These are phyloP conservation scores for Scheffersomyces titani DNA, from an alignment of 1,139 yeast genomes.

Conservation along the genomic window DNA sequence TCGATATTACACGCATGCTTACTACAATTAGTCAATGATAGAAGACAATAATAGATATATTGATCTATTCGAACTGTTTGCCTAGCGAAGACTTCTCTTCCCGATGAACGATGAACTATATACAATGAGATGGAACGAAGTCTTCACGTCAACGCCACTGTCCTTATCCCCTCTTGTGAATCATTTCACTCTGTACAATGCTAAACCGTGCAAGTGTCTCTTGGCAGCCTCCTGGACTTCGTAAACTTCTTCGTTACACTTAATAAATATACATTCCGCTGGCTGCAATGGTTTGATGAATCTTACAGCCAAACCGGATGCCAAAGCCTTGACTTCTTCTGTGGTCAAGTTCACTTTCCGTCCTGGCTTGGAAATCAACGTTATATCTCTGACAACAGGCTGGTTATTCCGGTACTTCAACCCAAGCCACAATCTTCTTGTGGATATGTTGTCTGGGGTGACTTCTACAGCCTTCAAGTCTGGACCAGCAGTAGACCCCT, in stretches of 20 bases:
- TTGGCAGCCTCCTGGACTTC: constrained; percentile 85
- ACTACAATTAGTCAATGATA: not conserved
- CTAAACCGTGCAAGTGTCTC: constrained; percentile 71
- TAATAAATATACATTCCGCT: constrained; percentile 82
- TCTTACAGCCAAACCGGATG: constrained; percentile 76
- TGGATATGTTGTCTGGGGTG: constrained; percentile 83
- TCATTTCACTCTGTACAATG: constrained; percentile 75
- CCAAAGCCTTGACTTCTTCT: constrained; percentile 69
- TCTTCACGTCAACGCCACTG: not conserved
- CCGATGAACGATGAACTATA: not conserved
- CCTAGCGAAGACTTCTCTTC: not conserved
- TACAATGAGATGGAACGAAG: not conserved
- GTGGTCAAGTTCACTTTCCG: constrained; percentile 65
- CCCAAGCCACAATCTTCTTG: constrained; percentile 90
- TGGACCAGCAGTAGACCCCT: constrained; percentile 91
- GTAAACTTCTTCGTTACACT: constrained; percentile 53
- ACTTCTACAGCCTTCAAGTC: constrained; percentile 73
- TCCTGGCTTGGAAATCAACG: constrained; percentile 83
- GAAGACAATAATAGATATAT: not conserved
- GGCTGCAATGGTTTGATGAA: constrained; percentile 81
- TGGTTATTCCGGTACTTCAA: constrained; percentile 81
- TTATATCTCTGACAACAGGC: constrained; percentile 73
- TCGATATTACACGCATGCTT: not conserved
- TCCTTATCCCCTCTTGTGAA: not conserved
- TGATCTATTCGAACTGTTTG: not conserved